phyloP scores from a whole-genome alignment of 345 rosid genomes.

The Nasturtium officinale region DNA sequence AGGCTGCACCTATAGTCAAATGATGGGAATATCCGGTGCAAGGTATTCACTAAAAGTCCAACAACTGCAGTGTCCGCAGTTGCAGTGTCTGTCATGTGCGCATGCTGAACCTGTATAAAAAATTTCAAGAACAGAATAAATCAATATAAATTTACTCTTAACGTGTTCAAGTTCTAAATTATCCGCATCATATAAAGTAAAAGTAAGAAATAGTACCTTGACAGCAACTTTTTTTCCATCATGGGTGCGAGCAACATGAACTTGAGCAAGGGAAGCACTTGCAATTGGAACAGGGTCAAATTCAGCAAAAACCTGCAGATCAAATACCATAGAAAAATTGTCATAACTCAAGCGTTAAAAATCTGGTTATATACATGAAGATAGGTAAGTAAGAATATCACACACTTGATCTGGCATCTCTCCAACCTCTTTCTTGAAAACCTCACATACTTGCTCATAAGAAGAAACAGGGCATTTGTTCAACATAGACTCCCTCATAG shows the following conservation, averaged over 20 bases:
- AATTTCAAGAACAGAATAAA: slow-evolving; percentile 15
- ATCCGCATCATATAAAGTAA: slow-evolving; percentile 17
- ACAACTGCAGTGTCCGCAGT: slow-evolving; percentile 90
- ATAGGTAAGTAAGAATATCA: neutral
- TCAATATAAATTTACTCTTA: neutral
- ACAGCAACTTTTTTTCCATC: slow-evolving; percentile 88
- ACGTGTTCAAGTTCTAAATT: slow-evolving; percentile 9
- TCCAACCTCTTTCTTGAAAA: slow-evolving; percentile 89
- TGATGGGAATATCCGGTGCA: slow-evolving; percentile 82
- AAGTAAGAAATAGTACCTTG: slow-evolving; percentile 70
- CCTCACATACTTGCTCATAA: slow-evolving; percentile 88
- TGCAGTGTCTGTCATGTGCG: slow-evolving; percentile 90
- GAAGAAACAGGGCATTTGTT: slow-evolving; percentile 93
- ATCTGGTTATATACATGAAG: neutral
- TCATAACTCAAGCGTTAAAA: slow-evolving; percentile 3
- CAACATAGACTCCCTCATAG: slow-evolving; percentile 89
- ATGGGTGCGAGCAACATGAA: slow-evolving; percentile 80
- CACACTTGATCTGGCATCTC: slow-evolving; percentile 78
- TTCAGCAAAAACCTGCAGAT: slow-evolving; percentile 65
- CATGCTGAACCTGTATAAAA: slow-evolving; percentile 82
- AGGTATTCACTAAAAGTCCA: slow-evolving; percentile 71
- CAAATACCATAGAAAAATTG: slow-evolving; percentile 9
- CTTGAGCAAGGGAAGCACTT: slow-evolving; percentile 99
- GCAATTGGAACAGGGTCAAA: slow-evolving; percentile 93
- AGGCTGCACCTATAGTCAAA: slow-evolving; percentile 82